Conservation (phyloP, 2,329 filamentous ascomycete genomes). For the Ceratocystis destructans region DNA sequence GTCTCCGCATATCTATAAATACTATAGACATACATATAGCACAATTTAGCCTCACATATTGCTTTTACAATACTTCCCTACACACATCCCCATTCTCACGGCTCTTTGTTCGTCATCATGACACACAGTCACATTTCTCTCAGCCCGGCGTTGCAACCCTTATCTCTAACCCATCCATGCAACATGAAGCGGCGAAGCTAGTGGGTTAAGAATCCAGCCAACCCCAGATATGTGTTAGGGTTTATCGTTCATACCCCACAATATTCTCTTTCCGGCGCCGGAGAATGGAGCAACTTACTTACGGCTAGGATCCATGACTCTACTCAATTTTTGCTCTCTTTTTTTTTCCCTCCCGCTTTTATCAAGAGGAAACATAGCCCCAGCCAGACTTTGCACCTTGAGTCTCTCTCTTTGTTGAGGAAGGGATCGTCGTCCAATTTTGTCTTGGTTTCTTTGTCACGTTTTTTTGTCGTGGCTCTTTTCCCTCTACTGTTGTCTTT, state of each 20-base stretch:
- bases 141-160: not conserved
- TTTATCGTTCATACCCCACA: not conserved
- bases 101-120: not conserved
- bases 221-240: not conserved
- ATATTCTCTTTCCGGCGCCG: constrained; percentile 5
- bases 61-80: not conserved
- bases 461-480: not conserved
- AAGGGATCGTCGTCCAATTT: not conserved
- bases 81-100: not conserved
- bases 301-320: constrained; percentile 2
- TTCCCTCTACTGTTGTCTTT: not conserved
- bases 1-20: not conserved
- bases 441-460: not conserved
- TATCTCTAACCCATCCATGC: not conserved
- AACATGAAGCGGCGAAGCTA: not conserved
- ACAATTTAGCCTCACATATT: not conserved
- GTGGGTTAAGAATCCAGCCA: not conserved
- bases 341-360: constrained; percentile 13
- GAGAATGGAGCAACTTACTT: not conserved
- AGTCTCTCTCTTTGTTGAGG: constrained; percentile 9
- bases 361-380: constrained; percentile 12
- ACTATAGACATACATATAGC: not conserved
- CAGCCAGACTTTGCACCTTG: not conserved
- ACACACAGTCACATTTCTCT: not conserved
- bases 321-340: constrained; percentile 5